Base-by-base conservation (phyloP, 139 green algal genomes). In the Picochlorum sp. region DNA sequence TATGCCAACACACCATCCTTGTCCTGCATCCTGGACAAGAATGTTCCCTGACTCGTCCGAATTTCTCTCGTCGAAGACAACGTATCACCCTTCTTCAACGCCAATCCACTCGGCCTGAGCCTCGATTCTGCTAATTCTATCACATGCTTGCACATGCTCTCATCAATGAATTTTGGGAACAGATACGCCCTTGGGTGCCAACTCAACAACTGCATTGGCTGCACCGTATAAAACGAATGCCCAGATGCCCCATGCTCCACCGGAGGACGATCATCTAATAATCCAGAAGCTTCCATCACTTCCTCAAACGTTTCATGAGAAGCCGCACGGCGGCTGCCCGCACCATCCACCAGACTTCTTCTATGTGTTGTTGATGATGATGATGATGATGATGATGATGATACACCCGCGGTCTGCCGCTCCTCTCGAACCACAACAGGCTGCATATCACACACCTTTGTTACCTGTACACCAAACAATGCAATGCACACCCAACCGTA, bases 11-110 rank as follows among this genome's bases (percentile, higher is more conserved):
- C 73, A 2, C 72, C 79, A 8, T 70, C 63, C 1, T 45, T 38
- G 57, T 85, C 79, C 10, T 77, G 63, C 2, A 37, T 13, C 8
- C 73, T 56, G 3, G 55, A 57, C 38, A 85, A 60, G 41, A 84
- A 85, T 4, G 76, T 82, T 6, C 79, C 79, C 14, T 61, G 47
- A 18, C 64, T 76, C 20, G 78, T 84, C 5, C 78, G 41, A 11
- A 84, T 62, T 52, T 83, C 63, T 51, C 57, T 44, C 10, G 57
- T 80, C 13, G 50, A 71, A 13, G 69, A 62, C 23, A 32, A 34
- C 1, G 68, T 77, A 47, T 85, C 76, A 5, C 69, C 70, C 44
- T 71, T 66, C 47, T 80, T 80, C 6, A 81, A 58, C 7, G 79
- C 76, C 51, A 85, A 62, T 6, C 47, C 58, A 41, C 71, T 24